Evolutionary conservation across 2,329 filamentous ascomycete species (phyloP).

Genomic region (Ceratocystis papillata): DNA sequence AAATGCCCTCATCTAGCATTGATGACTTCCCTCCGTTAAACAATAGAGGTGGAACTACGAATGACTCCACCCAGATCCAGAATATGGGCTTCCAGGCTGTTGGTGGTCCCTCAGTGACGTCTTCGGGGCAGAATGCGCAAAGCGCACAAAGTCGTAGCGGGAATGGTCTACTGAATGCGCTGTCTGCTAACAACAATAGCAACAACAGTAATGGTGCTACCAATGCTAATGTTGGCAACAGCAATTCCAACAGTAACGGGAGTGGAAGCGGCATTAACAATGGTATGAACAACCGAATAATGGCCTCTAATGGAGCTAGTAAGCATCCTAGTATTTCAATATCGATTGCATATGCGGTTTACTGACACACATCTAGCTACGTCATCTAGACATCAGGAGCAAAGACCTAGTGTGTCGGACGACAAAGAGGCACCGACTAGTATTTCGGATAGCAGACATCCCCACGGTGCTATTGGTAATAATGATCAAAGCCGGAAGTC

Average conservation of each 20-base stretch:
- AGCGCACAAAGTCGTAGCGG: conserved; percentile 36
- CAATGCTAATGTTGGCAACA: not conserved
- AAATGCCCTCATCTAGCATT: conserved; percentile 39
- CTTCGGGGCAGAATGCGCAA: conserved; percentile 29
- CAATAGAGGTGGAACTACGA: conserved; percentile 46
- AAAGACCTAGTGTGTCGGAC: conserved; percentile 33
- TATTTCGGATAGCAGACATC: conserved; percentile 33
- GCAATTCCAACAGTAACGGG: not conserved
- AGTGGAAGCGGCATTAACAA: not conserved
- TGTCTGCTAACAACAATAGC: conserved; percentile 44
- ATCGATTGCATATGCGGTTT: not conserved
- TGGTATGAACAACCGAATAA: not conserved
- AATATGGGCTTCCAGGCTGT: conserved; percentile 15
- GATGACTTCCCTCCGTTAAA: conserved; percentile 56
- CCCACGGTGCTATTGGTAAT: conserved; percentile 40
- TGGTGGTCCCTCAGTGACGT: conserved; percentile 8
- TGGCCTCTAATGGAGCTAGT: not conserved
- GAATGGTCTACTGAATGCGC: conserved; percentile 52
- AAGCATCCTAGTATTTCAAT: not conserved
- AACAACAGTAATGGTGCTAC: not conserved
- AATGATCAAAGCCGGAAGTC: conserved; percentile 32
- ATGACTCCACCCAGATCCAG: conserved; percentile 28
- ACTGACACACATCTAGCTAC: not conserved
- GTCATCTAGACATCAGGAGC: conserved; percentile 21
- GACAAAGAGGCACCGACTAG: conserved; percentile 33